Evolutionary conservation across 2,329 filamentous ascomycete genomes (phyloP), one percentile per base, ranked within the genome.

Genomic region (Pseudocercospora crystallina): DNA sequence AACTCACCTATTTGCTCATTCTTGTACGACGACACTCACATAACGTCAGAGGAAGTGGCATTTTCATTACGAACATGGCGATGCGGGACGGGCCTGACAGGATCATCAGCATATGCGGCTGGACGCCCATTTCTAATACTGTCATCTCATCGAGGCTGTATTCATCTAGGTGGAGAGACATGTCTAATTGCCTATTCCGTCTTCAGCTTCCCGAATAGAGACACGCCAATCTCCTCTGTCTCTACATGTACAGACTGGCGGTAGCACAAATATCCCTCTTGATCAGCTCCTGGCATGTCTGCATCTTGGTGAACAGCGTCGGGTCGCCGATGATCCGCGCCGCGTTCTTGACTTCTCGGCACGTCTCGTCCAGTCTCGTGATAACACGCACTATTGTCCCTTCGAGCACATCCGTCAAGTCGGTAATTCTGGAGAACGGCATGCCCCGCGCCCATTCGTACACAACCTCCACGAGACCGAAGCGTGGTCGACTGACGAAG

Each of bases 391-490:
- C 94, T 73, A 99, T 97, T 0, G 94, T 97, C 1, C 94, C 94
- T 71, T 99, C 94, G 64, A 97, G 83, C 50, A 99, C 91, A 69
- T 97, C 92, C 7, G 94, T 99, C 66, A 99, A 74, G 60, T 92
- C 88, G 0, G 92, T 97, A 61, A 99, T 99, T 59, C 94, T 92
- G 73, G 95, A 95, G 79, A 99, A 99, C 45, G 89, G 92, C 90
- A 97, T 97, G 20, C 94, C 94, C 43, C 90, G 80, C 8, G 94
- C 94, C 94, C 94, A 99, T 71, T 99, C 94, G 69, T 97, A 96
- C 31, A 99, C 95, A 0, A 99, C 94, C 71, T 99, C 94, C 68
- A 96, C 90, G 49, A 99, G 80, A 1, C 92, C 94, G 67, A 99
- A 99, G 8, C 92, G 82, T 2, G 91, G 90, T 47, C 86, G 81